phyloP scores from a whole-genome alignment of 495 filamentous ascomycete genomes.

The Chaetomium fimeti region DNA sequence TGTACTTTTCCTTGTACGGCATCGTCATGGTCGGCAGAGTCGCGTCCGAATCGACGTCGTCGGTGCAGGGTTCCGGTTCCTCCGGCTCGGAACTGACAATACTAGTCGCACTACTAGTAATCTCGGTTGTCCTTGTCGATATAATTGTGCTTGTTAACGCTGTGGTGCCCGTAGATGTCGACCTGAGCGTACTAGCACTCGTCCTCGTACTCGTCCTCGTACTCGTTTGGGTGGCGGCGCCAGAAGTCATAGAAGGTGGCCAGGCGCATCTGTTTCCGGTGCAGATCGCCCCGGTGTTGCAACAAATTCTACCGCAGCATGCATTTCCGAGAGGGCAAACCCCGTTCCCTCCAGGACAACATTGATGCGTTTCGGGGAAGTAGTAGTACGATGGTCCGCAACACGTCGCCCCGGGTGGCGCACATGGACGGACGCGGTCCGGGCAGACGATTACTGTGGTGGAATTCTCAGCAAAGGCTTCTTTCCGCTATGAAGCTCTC shows the following conservation, averaged over 20 bases:
- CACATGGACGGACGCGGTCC: neutral
- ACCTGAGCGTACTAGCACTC: neutral
- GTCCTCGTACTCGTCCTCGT: too few species aligned
- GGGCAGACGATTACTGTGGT: neutral
- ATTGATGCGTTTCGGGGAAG: neutral
- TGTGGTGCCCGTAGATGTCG: neutral
- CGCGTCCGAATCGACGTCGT: neutral
- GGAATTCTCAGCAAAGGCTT: neutral
- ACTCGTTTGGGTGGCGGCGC: neutral
- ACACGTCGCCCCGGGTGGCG: neutral
- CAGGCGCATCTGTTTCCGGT: neutral
- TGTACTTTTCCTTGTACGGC: neutral
- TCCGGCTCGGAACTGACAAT: neutral
- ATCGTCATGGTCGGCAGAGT: neutral
- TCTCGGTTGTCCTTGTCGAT: neutral
- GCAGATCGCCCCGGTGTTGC: neutral
- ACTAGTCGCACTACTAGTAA: neutral
- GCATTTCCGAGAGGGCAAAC: neutral
- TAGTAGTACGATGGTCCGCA: neutral
- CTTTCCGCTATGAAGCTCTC: neutral
- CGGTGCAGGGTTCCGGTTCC: neutral
- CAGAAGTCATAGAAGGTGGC: neutral
- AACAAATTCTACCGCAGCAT: neutral
- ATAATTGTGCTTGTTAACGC: neutral
- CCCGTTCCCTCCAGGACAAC: neutral